A percentile compares a stretch with the other conserved stretches of the same genome.
These are phyloP conservation scores for Eruca vesicaria DNA, from an alignment of 441 rosid genomes.

Conservation along the genomic window DNA sequence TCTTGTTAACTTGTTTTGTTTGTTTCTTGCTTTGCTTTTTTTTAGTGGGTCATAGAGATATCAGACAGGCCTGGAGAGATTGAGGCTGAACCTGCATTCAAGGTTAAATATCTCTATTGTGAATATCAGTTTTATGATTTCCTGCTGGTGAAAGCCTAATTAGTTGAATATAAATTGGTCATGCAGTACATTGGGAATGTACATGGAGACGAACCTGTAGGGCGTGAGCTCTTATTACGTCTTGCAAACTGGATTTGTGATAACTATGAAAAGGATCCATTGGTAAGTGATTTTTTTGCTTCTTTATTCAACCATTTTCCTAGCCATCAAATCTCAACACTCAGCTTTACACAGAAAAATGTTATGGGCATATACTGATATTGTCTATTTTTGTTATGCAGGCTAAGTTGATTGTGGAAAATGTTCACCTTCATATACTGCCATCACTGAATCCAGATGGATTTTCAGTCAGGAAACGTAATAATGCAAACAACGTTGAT, in stretches of 20 bases:
- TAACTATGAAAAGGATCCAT: constrained; percentile 68
- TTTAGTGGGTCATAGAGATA: constrained; percentile 92
- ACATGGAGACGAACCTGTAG: constrained; percentile 97
- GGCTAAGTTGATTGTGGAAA: constrained; percentile 77
- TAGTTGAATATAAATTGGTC: constrained; percentile 25
- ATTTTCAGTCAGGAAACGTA: constrained; percentile 64
- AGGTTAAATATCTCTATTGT: constrained; percentile 55
- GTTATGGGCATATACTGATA: background rate
- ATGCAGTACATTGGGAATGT: constrained; percentile 91
- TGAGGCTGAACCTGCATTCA: constrained; percentile 96
- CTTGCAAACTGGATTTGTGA: constrained; percentile 97
- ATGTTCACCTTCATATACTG: constrained; percentile 89
- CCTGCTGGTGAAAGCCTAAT: background rate
- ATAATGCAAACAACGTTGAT: constrained; percentile 87
- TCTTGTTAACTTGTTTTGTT: background rate
- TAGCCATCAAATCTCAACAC: background rate
- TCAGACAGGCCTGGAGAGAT: constrained; percentile 83
- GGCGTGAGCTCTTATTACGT: constrained; percentile 75
- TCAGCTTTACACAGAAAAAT: background rate
- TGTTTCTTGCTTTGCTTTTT: constrained; percentile 12
- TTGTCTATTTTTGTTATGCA: constrained; percentile 36
- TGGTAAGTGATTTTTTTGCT: constrained; percentile 50
- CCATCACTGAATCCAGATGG: constrained; percentile 99
- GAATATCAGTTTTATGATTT: no score
- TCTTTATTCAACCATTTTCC: background rate